Evolutionary conservation across 129 eudicot genomes (phyloP), one percentile per base, ranked within the genome.

Genomic region (Chrysanthemum lavandulifolium): DNA sequence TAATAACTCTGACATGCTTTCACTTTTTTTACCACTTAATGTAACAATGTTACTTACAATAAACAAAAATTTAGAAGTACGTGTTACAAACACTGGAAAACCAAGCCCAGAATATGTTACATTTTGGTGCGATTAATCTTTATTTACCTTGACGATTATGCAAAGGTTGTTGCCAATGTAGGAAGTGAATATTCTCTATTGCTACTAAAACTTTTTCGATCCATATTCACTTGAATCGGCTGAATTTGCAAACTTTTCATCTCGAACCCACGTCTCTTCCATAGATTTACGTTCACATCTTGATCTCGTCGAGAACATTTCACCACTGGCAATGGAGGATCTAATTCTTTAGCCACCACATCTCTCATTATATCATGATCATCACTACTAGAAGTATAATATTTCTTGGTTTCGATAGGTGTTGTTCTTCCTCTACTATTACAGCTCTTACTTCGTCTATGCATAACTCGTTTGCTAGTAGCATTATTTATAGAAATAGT

Each of bases 321-420:
- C 80, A 87, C 86, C 79, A 91, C 97, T 61, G 97, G 97, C 85
- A 91, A 84, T 25, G 97, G 97, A 31, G 97, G 97, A 85, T 91
- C 97, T 77, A 88, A 8, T 52, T 87, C 87, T 54, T 50, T 73
- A 12, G 82, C 63, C 71, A 85, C 63, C 76, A 69, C 72, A 48
- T 33, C 67, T 70, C 76, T 62, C 67, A 52, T 53, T 21, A 43
- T 8, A 78, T 52, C 62, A 48, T 33, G 73, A 65, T 64, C 78
- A 31, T 67, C 72, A 31, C 10, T 77, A 51, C 81, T 70, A 63
- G 58, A 45, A 53, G 54, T 55, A 27, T 52, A 33, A 58, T 16
- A 51, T 2, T 59, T 70, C 48, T 62, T 76, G 14, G 73, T 33
- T 27, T 21, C 50, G 10, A 51, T 68, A 23, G 71, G 58, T 18